These are phyloP conservation scores for Pyrenula massariospora DNA, from an alignment of 495 filamentous ascomycete species.

Conservation along the genomic window DNA sequence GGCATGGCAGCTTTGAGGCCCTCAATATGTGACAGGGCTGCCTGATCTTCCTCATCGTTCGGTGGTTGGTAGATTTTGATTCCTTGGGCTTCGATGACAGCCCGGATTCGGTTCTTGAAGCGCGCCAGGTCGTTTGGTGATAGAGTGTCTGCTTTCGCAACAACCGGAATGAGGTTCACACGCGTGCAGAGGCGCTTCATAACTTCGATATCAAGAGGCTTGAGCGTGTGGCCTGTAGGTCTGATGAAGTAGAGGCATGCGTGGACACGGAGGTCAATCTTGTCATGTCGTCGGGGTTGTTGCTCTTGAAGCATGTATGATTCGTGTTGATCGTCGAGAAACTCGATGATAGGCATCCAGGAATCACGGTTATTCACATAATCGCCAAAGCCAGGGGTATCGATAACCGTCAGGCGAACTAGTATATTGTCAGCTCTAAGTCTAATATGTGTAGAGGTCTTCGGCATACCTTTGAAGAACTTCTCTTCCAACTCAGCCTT, in stretches of 20 bases:
- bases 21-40: constrained; percentile 84
- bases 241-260: constrained; percentile 98
- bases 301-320: constrained; percentile 99
- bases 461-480: constrained; percentile 89
- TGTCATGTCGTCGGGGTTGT: constrained; percentile 91
- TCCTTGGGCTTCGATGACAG: constrained; percentile 92
- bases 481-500: constrained; percentile 99
- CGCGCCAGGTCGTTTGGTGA: constrained; percentile 81
- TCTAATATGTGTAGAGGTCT: constrained; percentile 6
- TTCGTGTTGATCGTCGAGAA: constrained; percentile 98
- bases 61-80: constrained; percentile 99
- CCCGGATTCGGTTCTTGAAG: constrained; percentile 89
- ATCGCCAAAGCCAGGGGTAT: constrained; percentile 97
- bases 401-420: constrained; percentile 97
- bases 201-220: constrained; percentile 97
- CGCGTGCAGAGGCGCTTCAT: constrained; percentile 98
- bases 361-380: constrained; percentile 99
- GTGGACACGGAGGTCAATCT: constrained; percentile 98
- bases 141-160: constrained; percentile 96
- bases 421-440: constrained; percentile 10
- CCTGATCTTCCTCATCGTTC: constrained; percentile 94
- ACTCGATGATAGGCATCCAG: constrained; percentile 99
- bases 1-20: constrained; percentile 94
- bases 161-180: constrained; percentile 95
- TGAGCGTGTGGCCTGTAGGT: constrained; percentile 94